Evolutionary conservation across 495 filamentous ascomycete genomes (phyloP).

Genomic region (Penicillium pancosmium): DNA sequence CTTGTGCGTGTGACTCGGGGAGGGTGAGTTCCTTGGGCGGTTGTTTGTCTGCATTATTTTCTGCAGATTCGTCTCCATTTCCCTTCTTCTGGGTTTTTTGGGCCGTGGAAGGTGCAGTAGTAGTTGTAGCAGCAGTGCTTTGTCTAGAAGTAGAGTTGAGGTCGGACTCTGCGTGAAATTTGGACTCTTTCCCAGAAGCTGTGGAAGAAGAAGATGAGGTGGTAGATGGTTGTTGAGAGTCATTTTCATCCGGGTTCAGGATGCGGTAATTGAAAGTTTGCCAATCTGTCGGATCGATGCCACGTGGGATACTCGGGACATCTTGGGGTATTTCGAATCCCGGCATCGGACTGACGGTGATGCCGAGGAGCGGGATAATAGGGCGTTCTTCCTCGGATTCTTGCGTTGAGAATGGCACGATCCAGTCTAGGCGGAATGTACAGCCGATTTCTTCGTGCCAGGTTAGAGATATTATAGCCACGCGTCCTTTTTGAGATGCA

Average conservation of each 20-base stretch:
- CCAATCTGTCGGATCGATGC: conserved; percentile 26
- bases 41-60: background rate
- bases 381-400: conserved; percentile 47
- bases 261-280: conserved; percentile 39
- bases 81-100: background rate
- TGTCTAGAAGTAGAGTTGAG: too few species aligned
- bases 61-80: background rate
- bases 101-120: background rate
- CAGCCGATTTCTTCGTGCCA: conserved; percentile 37
- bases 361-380: conserved; percentile 52
- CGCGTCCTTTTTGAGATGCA: conserved; percentile 73
- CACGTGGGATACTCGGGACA: conserved; percentile 38
- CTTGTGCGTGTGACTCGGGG: conserved; percentile 45
- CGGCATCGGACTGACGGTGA: conserved; percentile 63
- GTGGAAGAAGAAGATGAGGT: too few species aligned
- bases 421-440: conserved; percentile 57
- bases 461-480: conserved; percentile 73
- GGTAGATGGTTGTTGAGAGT: background rate
- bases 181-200: background rate
- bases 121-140: too few species aligned
- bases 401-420: conserved; percentile 56
- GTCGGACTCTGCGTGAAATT: too few species aligned
- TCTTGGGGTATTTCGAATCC: conserved; percentile 52
- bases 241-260: conserved; percentile 24
- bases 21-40: conserved; percentile 21